Percentiles rank a stretch among this genome's conserved stretches.
These are phyloP conservation scores for Ustilago loliicola DNA, from an alignment of 1,284 basidiomycete species.

Conservation along the genomic window DNA sequence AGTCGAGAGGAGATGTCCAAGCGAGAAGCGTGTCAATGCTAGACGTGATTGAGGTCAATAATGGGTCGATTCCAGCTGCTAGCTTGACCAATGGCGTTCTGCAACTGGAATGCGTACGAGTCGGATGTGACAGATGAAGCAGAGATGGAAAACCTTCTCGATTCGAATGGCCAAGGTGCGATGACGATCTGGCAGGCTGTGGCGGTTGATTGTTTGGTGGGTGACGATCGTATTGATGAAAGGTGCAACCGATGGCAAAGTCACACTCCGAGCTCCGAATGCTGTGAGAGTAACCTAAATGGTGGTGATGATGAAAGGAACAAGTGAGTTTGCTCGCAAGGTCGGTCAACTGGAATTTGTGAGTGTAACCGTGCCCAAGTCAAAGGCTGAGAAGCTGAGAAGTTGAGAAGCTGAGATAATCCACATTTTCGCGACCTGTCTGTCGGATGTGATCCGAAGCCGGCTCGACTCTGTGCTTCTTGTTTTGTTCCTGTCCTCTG, in stretches of 20 bases:
- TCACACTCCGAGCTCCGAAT: neutral
- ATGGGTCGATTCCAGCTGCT: neutral
- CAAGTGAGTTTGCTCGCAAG: neutral
- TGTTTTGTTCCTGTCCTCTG: conserved; percentile 3
- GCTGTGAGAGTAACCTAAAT: neutral
- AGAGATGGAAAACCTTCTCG: neutral
- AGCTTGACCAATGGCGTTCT: neutral
- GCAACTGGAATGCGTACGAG: neutral
- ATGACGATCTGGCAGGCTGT: neutral
- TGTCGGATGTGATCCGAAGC: conserved; percentile 24
- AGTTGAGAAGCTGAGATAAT: neutral
- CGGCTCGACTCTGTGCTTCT: conserved; percentile 1
- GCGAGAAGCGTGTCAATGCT: neutral
- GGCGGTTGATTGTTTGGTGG: neutral
- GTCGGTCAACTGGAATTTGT: neutral
- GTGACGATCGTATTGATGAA: neutral
- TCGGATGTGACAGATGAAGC: neutral
- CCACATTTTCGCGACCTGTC: neutral
- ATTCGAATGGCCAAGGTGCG: neutral
- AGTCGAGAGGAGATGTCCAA: neutral
- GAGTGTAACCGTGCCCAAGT: neutral
- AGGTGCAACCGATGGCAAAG: conserved; percentile 2
- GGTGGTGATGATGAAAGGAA: neutral
- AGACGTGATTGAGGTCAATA: neutral
- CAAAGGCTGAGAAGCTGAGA: neutral